Conservation (phyloP, 2,329 filamentous ascomycete genomes). For the Trichoderma brevicompactum region DNA sequence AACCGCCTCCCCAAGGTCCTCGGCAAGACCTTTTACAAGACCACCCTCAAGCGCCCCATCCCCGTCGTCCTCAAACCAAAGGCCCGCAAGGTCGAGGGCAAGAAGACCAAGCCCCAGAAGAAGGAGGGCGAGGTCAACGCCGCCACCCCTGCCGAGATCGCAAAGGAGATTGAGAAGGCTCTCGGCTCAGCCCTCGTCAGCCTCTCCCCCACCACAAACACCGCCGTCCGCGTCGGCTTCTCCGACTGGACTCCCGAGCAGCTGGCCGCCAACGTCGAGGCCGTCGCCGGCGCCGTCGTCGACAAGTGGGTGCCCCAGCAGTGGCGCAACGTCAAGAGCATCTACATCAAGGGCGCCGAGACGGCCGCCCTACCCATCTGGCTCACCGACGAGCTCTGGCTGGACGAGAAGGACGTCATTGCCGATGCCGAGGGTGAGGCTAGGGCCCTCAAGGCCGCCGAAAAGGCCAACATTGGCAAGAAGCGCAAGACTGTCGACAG, state of each 20-base stretch:
- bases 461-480: slow-evolving; percentile 67
- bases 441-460: slow-evolving; percentile 47
- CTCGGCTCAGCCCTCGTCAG: slow-evolving; percentile 78
- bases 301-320: slow-evolving; percentile 82
- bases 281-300: slow-evolving; percentile 69
- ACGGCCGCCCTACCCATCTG: slow-evolving; percentile 93
- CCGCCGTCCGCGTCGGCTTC: slow-evolving; percentile 77
- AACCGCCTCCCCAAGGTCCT: slow-evolving; percentile 74
- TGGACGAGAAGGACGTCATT: slow-evolving; percentile 74
- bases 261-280: slow-evolving; percentile 78
- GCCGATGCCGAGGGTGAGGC: slow-evolving; percentile 58
- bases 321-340: slow-evolving; percentile 81
- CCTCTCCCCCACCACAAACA: slow-evolving; percentile 77
- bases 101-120: slow-evolving; percentile 62
- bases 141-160: slow-evolving; percentile 67
- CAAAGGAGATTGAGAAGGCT: slow-evolving; percentile 79
- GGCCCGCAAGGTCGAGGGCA: slow-evolving; percentile 63
- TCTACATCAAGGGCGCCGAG: slow-evolving; percentile 90
- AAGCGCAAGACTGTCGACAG: slow-evolving; percentile 59
- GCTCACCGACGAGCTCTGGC: slow-evolving; percentile 90
- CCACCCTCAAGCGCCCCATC: slow-evolving; percentile 80
- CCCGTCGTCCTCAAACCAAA: slow-evolving; percentile 73
- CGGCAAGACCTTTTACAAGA: slow-evolving; percentile 92
- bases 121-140: slow-evolving; percentile 49
- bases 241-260: slow-evolving; percentile 75